Conservation (phyloP, 495 filamentous ascomycete species). For the Trichoderma erinaceum region DNA sequence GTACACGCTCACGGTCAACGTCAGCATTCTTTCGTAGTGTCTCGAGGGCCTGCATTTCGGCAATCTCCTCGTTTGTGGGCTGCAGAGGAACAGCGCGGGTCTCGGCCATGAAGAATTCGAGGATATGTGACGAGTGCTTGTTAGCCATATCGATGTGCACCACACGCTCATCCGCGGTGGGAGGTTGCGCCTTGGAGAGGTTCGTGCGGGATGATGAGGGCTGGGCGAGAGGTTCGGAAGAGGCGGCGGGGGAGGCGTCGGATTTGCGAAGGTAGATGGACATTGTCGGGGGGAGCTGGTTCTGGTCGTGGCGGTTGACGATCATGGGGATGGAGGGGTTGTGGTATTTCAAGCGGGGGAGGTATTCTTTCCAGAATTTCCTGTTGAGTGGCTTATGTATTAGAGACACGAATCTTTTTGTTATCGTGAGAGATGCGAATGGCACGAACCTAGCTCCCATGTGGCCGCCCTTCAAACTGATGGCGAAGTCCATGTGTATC, state of each 20-base stretch:
- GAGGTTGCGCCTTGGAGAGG: constrained; percentile 34
- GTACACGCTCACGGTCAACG: constrained; percentile 52
- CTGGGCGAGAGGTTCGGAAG: constrained; percentile 25
- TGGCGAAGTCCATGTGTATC: constrained; percentile 77
- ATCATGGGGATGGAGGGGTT: constrained; percentile 82
- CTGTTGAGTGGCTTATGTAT: constrained; percentile 29
- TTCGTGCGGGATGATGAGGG: constrained; percentile 31
- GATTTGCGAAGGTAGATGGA: constrained; percentile 62
- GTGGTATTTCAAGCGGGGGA: constrained; percentile 87
- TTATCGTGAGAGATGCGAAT: not conserved
- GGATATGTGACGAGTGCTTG: constrained; percentile 56
- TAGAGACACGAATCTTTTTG: not conserved
- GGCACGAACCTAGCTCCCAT: constrained; percentile 66
- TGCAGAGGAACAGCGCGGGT: constrained; percentile 60
- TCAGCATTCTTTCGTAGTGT: constrained; percentile 46
- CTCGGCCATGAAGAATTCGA: constrained; percentile 56
- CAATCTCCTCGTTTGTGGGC: constrained; percentile 54
- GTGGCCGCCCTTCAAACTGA: constrained; percentile 60
- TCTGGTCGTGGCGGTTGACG: constrained; percentile 57
- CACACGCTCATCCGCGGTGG: constrained; percentile 37
- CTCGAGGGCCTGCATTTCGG: constrained; percentile 52
- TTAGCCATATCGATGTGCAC: constrained; percentile 60
- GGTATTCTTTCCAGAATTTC: constrained; percentile 80
- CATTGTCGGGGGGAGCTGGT: constrained; percentile 57
- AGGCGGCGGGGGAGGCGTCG: constrained; percentile 23